phyloP scores from a whole-genome alignment of 2,329 filamentous ascomycete genomes.

The Aspergillus intermedius region DNA sequence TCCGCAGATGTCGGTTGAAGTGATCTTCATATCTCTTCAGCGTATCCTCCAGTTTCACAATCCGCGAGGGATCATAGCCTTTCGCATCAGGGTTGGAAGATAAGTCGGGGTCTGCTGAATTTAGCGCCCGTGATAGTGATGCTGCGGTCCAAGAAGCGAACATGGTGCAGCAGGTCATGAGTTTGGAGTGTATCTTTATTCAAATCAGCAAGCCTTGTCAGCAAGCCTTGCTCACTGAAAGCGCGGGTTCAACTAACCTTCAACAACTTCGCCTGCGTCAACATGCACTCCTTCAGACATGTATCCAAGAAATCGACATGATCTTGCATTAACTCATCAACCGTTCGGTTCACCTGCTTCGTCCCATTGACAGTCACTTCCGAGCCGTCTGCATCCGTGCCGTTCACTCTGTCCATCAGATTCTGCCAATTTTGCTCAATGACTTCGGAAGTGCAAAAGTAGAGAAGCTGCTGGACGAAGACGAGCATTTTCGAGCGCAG shows the following conservation, averaged over 20 bases:
- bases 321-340: constrained; percentile 97
- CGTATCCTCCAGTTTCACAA: constrained; percentile 77
- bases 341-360: constrained; percentile 62
- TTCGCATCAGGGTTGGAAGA: constrained; percentile 31
- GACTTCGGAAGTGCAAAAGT: constrained; percentile 94
- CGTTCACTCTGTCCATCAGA: constrained; percentile 78
- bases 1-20: constrained; percentile 86
- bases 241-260: constrained; percentile 54
- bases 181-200: constrained; percentile 83
- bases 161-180: constrained; percentile 91
- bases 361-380: constrained; percentile 33
- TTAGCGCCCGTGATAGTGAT: constrained; percentile 76
- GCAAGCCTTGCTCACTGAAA: not conserved
- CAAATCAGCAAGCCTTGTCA: not conserved
- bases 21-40: constrained; percentile 89
- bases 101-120: constrained; percentile 75
- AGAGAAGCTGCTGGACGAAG: constrained; percentile 92
- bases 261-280: constrained; percentile 91
- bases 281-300: constrained; percentile 97
- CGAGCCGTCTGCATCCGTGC: constrained; percentile 41
- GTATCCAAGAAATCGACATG: constrained; percentile 98
- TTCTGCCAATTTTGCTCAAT: constrained; percentile 97
- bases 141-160: constrained; percentile 80
- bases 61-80: constrained; percentile 52
- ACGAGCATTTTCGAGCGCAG: constrained; percentile 89